A percentile compares a stretch with the other conserved stretches of the same genome.
phyloP scores from a whole-genome alignment of 768 basidiomycete genomes.

The Kockovaella imperatae region DNA sequence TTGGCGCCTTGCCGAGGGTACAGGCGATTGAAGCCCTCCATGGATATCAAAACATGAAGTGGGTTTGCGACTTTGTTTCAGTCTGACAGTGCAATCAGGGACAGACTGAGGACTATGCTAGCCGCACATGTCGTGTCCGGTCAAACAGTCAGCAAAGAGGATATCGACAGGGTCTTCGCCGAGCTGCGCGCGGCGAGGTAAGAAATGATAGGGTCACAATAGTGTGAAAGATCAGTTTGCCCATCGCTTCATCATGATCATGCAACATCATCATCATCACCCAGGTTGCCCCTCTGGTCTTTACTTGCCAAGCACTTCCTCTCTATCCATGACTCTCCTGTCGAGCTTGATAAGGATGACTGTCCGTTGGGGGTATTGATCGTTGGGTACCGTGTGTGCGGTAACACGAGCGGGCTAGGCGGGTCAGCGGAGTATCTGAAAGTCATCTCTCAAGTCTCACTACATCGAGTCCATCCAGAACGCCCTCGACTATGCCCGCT shows the following conservation, averaged over 20 bases:
- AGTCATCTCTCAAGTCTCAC: slow-evolving; percentile 52
- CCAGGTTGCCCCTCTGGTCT: neutral
- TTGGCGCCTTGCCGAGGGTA: slow-evolving; percentile 27
- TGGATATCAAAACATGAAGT: slow-evolving; percentile 41
- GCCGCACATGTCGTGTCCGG: slow-evolving; percentile 16
- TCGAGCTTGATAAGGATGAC: slow-evolving; percentile 98
- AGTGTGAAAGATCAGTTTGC: neutral
- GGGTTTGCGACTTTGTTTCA: slow-evolving; percentile 5
- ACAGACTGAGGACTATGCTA: slow-evolving; percentile 25
- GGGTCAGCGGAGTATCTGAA: neutral
- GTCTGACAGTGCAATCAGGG: slow-evolving; percentile 9
- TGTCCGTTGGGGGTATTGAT: slow-evolving; percentile 70
- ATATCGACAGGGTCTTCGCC: slow-evolving; percentile 33
- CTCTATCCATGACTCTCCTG: slow-evolving; percentile 82
- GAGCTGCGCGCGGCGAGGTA: slow-evolving; percentile 7
- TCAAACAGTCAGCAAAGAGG: slow-evolving; percentile 26
- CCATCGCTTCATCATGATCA: neutral
- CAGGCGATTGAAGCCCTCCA: slow-evolving; percentile 42
- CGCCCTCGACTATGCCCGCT: slow-evolving; percentile 94
- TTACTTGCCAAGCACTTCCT: slow-evolving; percentile 71
- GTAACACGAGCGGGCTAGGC: slow-evolving; percentile 88
- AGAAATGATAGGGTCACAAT: neutral
- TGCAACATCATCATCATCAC: neutral
- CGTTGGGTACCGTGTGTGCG: slow-evolving; percentile 81
- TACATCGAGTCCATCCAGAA: slow-evolving; percentile 86